Base-by-base conservation (phyloP, 106 monocot genomes). In the Xerophyta viscosa region DNA sequence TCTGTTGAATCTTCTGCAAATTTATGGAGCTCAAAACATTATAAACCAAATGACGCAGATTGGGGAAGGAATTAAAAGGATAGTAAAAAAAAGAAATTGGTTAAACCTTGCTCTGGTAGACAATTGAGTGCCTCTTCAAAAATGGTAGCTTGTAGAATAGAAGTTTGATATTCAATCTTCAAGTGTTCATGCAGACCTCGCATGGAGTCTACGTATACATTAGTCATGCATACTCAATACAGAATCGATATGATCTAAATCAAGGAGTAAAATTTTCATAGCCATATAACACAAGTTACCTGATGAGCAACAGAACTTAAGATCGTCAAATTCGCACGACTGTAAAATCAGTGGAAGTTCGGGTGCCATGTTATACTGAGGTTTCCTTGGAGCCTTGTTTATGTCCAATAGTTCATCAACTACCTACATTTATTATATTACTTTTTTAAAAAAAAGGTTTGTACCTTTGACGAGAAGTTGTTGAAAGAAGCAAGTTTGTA, bases 301-400 rank as follows among this genome's bases (percentile, higher is more conserved):
- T 77, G 82, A 58, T 63, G 90, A 82, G 69, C 96, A 90, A 47
- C 60, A 61, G 62, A 90, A 86, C n/a, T 69, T 76, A 29, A 72
- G 31, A 58, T 77, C 66, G 46, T 90, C 62, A 67, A 86, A 98
- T 62, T 86, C 72, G 65, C 96, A 98, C 48, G 47, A 71, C 21
- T 59, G 60, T 30, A 98, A 70, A 54, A 98, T 67, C 58, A 98
- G 66, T 30, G 96, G 90, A 68, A 89, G 66, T 55, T 98, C 89
- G 43, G 78, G 59, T 41, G 89, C 96, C 81, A 98, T 89, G 29
- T 29, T 64, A 39, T 86, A 98, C 61, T 98, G 96, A 74, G 96
- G 96, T 70, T 98, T 98, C 61, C 82, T 98, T 24, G 61, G 71
- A 62, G 72, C 71, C 66, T 66, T 80, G 48, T 18, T 61, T 6